Percentiles rank a stretch among this genome's conserved stretches.
These are phyloP conservation scores for Alternaria sp. DNA, from an alignment of 2,329 filamentous ascomycete genomes.

Conservation along the genomic window DNA sequence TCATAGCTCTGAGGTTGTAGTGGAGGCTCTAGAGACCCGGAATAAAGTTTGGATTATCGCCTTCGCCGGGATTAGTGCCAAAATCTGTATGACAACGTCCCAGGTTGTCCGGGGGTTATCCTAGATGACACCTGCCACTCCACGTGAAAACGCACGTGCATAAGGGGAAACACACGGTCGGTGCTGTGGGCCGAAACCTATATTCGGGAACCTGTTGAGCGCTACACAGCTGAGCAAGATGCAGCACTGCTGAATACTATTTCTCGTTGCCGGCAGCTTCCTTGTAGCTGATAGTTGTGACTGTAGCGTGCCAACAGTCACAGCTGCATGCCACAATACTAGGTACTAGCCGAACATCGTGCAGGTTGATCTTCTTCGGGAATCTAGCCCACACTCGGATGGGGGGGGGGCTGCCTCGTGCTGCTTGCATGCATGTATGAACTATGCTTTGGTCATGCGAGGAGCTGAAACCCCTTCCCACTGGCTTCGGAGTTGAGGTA, in stretches of 20 bases:
- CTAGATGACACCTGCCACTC: slow-evolving; percentile 23
- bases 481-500: not conserved
- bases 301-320: slow-evolving; percentile 9
- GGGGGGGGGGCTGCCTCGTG: slow-evolving; percentile 10
- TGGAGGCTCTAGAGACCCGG: slow-evolving; percentile 23
- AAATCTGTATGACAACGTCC: slow-evolving; percentile 19
- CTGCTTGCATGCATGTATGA: slow-evolving; percentile 17
- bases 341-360: not conserved
- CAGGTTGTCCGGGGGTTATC: slow-evolving; percentile 23
- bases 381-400: slow-evolving; percentile 7
- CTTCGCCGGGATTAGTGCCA: slow-evolving; percentile 30
- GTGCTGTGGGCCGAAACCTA: slow-evolving; percentile 4
- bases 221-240: slow-evolving; percentile 3
- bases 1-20: slow-evolving; percentile 21
- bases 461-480: not conserved
- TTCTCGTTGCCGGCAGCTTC: slow-evolving; percentile 3
- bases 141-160: slow-evolving; percentile 24
- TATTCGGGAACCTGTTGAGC: slow-evolving; percentile 7
- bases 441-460: slow-evolving; percentile 10
- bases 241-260: not conserved
- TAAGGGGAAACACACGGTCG: slow-evolving; percentile 9
- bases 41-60: slow-evolving; percentile 33
- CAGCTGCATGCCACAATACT: slow-evolving; percentile 14
- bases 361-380: slow-evolving; percentile 13
- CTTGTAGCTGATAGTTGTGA: slow-evolving; percentile 12